Base-by-base conservation (phyloP, 441 rosid genomes). In the Croton setiger region DNA sequence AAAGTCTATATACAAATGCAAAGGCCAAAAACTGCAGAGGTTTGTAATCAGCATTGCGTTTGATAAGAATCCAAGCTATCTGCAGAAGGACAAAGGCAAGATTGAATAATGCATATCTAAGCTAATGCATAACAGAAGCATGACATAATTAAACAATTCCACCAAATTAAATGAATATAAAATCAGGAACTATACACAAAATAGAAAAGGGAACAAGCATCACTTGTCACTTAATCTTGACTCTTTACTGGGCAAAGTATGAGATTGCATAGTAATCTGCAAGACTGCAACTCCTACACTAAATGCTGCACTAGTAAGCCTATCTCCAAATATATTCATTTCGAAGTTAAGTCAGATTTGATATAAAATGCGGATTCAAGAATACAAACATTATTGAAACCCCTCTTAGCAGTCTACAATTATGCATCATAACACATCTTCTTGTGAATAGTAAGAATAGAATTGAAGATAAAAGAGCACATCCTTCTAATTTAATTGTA, bases 21-120 rank as follows among this genome's bases (percentile, higher is more conserved):
- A 95, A 95, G 64, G 94, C 84, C 86, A 95, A 78, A 80, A 95
- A 95, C 79, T 92, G 99, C 80, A 92, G 72, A 11, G 98, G 96
- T 78, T 92, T 95, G 77, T 92, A 95, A 44, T 90, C 98, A 61
- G 87, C 97, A 76, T 49, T 83, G 67, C 86, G 87, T 68, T 88
- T 80, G 77, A 90, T 78, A 43, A 84, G 64, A 75, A 89, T 81
- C 99, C 99, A 92, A 77, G 92, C 91, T 68, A 84, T 79, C 99
- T 95, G 90, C 82, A 78, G 17, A 78, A 80, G 59, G 49, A 71
- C 53, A 69, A 72, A 66, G 36, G 45, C 63, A 76, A 60, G 31
- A 69, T 71, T 13, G 60, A 67, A 49, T 49, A 27, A 17, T 63
- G n/a, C 36, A 70, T 71, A 60, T 21, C 61, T 20, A 37, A 36